Conservation (phyloP, 2,329 filamentous ascomycete genomes). For the Tolypocladium pustulatum region DNA sequence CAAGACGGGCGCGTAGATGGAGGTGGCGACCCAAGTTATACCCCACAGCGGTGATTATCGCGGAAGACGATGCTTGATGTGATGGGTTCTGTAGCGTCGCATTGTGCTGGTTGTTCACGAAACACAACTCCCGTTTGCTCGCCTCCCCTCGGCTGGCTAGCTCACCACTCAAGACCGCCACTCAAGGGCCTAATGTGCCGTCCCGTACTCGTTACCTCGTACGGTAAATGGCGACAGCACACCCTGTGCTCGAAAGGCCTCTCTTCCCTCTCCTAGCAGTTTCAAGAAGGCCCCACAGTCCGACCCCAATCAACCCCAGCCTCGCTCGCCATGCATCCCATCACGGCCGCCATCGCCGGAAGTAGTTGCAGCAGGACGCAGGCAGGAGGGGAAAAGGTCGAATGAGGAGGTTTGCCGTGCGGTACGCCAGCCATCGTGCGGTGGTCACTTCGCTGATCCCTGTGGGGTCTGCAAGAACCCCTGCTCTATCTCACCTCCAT, state of each 20-base stretch:
- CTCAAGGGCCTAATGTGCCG: not conserved
- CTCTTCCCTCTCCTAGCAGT: not conserved
- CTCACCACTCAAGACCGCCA: not conserved
- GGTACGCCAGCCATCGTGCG: not conserved
- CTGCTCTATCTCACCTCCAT: not conserved
- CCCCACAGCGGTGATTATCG: not conserved
- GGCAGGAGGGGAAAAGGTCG: not conserved
- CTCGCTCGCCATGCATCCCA: not conserved
- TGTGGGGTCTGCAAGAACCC: not conserved
- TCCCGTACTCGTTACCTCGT: not conserved
- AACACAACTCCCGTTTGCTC: not conserved
- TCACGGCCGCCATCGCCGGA: not conserved
- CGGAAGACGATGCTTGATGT: not conserved
- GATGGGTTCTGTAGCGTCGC: not conserved
- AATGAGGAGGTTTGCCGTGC: not conserved
- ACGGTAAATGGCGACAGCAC: not conserved
- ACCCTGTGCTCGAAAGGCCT: not conserved
- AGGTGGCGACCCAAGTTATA: not conserved
- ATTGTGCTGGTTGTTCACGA: not conserved
- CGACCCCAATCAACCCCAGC: not conserved
- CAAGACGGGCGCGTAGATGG: not conserved
- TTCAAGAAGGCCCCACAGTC: not conserved
- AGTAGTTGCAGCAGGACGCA: not conserved
- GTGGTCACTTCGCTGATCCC: not conserved
- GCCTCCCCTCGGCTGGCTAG: not conserved